These are phyloP conservation scores for Puccinia coronata DNA, from an alignment of 1,284 basidiomycete genomes.

Conservation along the genomic window DNA sequence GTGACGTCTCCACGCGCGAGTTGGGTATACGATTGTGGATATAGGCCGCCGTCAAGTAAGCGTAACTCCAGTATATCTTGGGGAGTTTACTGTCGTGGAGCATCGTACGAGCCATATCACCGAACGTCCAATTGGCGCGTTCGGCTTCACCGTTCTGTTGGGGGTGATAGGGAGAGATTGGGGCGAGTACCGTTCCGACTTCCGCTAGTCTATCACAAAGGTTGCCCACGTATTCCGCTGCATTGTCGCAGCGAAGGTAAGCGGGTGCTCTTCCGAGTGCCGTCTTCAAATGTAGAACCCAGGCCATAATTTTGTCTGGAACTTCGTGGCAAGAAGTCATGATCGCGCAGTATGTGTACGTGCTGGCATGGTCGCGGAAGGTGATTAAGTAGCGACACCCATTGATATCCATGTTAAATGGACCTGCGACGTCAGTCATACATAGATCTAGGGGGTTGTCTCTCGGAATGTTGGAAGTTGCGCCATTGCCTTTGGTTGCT, in stretches of 20 bases:
- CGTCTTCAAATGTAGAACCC: not conserved
- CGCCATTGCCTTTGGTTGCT: not conserved
- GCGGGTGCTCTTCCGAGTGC: not conserved
- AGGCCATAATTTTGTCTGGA: not conserved
- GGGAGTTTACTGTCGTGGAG: not conserved
- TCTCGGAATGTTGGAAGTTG: not conserved
- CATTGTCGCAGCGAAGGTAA: not conserved
- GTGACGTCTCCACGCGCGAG: not conserved
- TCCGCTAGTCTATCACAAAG: not conserved
- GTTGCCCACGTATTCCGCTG: too few species aligned
- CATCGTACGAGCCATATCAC: not conserved
- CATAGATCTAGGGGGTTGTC: not conserved
- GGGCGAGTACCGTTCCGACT: not conserved
- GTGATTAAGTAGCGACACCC: not conserved
- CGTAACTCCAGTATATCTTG: not conserved
- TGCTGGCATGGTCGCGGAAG: not conserved
- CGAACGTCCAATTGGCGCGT: too few species aligned
- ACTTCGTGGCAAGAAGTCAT: not conserved
- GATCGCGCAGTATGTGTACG: not conserved
- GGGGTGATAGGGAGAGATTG: not conserved
- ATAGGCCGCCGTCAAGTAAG: not conserved
- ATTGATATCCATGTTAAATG: not conserved
- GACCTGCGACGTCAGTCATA: too few species aligned
- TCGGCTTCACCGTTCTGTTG: constrained; percentile 23
- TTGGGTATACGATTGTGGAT: constrained; percentile 14